Evolutionary conservation across 495 filamentous ascomycete genomes (phyloP).

Genomic region (Penicillium ochrochloron): DNA sequence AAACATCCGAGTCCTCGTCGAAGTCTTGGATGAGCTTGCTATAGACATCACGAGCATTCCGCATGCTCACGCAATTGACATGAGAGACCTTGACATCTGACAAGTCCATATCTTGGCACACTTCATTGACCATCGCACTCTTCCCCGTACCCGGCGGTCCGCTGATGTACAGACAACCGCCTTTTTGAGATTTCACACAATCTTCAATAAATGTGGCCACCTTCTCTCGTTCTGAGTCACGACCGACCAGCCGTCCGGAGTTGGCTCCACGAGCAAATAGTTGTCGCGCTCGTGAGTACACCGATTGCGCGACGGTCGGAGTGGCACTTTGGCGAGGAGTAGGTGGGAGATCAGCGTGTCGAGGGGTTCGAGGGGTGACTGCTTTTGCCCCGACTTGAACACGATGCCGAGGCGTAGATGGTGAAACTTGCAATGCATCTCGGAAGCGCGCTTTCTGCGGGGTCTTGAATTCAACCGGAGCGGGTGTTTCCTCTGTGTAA

Average conservation of each 20-base stretch:
- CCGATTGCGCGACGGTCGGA: conserved; percentile 63
- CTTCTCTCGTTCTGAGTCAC: conserved; percentile 77
- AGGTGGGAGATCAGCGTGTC: conserved; percentile 54
- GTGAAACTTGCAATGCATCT: conserved; percentile 65
- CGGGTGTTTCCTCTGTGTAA: conserved; percentile 34
- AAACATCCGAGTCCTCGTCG: conserved; percentile 59
- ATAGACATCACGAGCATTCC: conserved; percentile 80
- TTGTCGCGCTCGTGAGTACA: conserved; percentile 87
- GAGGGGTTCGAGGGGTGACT: conserved; percentile 65
- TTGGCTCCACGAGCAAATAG: conserved; percentile 80
- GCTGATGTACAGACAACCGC: conserved; percentile 93
- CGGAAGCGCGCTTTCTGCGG: conserved; percentile 71
- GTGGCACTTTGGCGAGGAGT: conserved; percentile 57
- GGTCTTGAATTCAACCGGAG: conserved; percentile 46
- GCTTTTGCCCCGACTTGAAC: conserved; percentile 64
- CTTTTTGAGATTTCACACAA: conserved; percentile 60
- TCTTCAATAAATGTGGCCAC: conserved; percentile 70
- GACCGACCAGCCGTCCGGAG: conserved; percentile 77
- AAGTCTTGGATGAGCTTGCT: conserved; percentile 70
- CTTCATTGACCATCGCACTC: conserved; percentile 85
- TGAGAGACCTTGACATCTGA: conserved; percentile 66
- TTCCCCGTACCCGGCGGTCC: conserved; percentile 97
- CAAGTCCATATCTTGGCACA: conserved; percentile 63
- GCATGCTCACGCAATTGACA: conserved; percentile 96
- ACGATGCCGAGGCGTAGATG: conserved; percentile 72